Percentiles rank a stretch among this genome's conserved stretches.
phyloP scores from a whole-genome alignment of 2,329 filamentous ascomycete species.

The Penicillium nordicum region DNA sequence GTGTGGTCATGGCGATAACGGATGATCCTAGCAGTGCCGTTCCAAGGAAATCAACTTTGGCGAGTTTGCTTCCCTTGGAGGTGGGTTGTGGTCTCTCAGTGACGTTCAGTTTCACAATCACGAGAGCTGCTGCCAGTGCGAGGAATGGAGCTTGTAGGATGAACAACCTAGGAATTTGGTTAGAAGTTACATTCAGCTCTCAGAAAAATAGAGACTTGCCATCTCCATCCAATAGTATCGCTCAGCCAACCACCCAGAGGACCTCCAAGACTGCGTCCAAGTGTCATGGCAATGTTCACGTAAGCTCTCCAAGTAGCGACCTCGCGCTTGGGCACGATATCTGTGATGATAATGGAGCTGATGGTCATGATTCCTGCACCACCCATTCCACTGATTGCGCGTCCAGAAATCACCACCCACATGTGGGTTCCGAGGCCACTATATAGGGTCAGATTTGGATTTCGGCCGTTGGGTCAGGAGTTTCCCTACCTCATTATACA shows the following conservation, averaged over 20 bases:
- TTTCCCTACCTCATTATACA: conserved; percentile 34
- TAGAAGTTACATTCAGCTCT: neutral
- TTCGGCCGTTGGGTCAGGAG: neutral
- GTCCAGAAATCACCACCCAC: conserved; percentile 40
- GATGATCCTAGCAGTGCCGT: conserved; percentile 45
- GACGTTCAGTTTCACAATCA: conserved; percentile 42
- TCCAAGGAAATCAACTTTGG: conserved; percentile 59
- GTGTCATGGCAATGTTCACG: conserved; percentile 51
- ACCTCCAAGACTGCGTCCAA: conserved; percentile 51
- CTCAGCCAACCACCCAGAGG: conserved; percentile 60
- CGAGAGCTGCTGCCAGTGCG: conserved; percentile 37
- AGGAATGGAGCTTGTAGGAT: conserved; percentile 29
- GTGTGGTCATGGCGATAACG: conserved; percentile 46
- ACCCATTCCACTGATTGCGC: conserved; percentile 44
- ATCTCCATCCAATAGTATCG: conserved; percentile 64
- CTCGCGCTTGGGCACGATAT: conserved; percentile 49
- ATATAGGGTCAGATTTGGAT: neutral
- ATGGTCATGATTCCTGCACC: conserved; percentile 45
- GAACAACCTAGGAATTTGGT: conserved; percentile 22
- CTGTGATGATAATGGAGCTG: conserved; percentile 49
- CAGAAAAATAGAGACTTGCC: conserved; percentile 38
- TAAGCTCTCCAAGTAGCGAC: conserved; percentile 50
- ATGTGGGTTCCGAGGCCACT: conserved; percentile 40
- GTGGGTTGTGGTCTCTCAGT: neutral
- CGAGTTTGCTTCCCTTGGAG: conserved; percentile 29